Evolutionary conservation across 352 stramenopile species (phyloP).

Genomic region (Phytophthora hibernalis): DNA sequence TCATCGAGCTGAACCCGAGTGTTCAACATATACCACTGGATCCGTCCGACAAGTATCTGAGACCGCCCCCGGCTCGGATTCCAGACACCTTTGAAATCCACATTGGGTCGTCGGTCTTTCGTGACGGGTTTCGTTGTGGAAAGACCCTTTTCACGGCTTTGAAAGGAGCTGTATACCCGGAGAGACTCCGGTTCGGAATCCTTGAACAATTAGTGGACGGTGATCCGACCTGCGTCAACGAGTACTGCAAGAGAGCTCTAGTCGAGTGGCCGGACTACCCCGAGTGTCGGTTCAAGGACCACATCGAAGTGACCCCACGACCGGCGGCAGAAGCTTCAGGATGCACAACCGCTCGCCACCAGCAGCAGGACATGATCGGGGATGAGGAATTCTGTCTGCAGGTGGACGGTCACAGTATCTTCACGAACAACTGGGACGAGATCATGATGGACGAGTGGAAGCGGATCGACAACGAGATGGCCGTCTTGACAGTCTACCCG

Average conservation of each 20-base stretch:
- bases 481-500: conserved; percentile 73
- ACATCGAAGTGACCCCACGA: conserved; percentile 63
- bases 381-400: conserved; percentile 84
- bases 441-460: conserved; percentile 71
- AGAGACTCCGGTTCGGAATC: conserved; percentile 76
- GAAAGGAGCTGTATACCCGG: conserved; percentile 61
- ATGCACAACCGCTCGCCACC: conserved; percentile 76
- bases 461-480: conserved; percentile 78
- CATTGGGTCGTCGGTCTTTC: conserved; percentile 80
- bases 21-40: conserved; percentile 72
- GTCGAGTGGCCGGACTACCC: conserved; percentile 61
- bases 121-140: conserved; percentile 72
- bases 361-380: conserved; percentile 72
- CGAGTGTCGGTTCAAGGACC: conserved; percentile 64
- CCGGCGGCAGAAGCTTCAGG: conserved; percentile 73
- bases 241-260: conserved; percentile 74
- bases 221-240: conserved; percentile 68
- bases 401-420: conserved; percentile 81
- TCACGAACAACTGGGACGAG: conserved; percentile 79
- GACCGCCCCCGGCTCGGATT: conserved; percentile 59
- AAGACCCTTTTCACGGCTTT: conserved; percentile 82
- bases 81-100: conserved; percentile 59
- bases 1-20: conserved; percentile 58
- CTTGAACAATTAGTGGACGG: conserved; percentile 77
- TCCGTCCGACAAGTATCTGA: conserved; percentile 36